Base-by-base conservation (phyloP, 2,329 filamentous ascomycete genomes). In the Leptographium galeiforme region DNA sequence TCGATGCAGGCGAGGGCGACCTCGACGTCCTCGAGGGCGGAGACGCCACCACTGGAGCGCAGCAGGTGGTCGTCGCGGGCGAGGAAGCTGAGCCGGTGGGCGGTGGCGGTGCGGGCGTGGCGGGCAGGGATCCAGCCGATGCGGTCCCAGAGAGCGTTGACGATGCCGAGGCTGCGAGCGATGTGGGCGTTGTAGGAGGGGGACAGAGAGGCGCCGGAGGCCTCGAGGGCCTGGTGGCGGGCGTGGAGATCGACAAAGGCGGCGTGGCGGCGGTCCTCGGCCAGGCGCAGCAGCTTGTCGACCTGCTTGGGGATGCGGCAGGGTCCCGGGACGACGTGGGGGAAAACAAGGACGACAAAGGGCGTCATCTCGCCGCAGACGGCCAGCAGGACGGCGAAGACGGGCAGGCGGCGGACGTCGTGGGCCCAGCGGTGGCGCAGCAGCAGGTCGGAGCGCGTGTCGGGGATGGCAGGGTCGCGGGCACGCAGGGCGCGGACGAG, bases 361-460 rank as follows among this genome's bases (percentile, higher is more conserved):
- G 90, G 89, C 1, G 90, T 87, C 69, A 95, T 84, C 68, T 97
- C 91, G 32, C 89, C 91, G 64, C 86, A 87, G 16, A 95, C 57
- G 1, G 91, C 62, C 8, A 95, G 74, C 50, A 96, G 70, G 4
- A 95, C 57, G 0, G 73, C 82, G 64, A 98, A 96, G 1, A 86
- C 67, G 0, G 90, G 88, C 51, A 96, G 73, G 30, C 89, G 82
- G n/a, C 79, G 70, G 47, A 88, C 69, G 66, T 97, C 93, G 61
- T 85, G 78, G 44, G 73, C 71, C 44, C 82, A 83, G 55, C 91
- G 79, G 56, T 71, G 71, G 50, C 85, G 67, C 2, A 95, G 75
- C 59, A 90, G 82, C 69, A 84, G 85, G 57, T 87, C 79, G 1
- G 81, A 76, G 41, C 89, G 78, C 4, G 79, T 82, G 43, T 36